These are phyloP conservation scores for Tetraselmis chui DNA, from an alignment of 139 green algal genomes.

Conservation along the genomic window DNA sequence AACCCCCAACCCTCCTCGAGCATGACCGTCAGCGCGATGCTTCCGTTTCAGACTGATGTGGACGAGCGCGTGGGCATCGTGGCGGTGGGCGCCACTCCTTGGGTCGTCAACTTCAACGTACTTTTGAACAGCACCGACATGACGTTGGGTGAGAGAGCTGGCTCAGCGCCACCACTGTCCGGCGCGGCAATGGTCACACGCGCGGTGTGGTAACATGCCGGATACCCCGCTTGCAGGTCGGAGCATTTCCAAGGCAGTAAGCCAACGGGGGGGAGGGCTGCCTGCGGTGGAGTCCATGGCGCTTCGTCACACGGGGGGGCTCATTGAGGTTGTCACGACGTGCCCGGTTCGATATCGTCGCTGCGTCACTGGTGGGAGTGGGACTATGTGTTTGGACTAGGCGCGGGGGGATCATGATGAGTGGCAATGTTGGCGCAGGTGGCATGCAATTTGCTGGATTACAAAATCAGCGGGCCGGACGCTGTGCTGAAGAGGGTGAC, in stretches of 20 bases:
- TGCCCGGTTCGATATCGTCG: too few relatives aligned
- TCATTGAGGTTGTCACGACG: neutral
- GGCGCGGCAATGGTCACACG: too few relatives aligned
- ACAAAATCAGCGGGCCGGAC: neutral
- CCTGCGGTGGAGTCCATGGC: constrained; percentile 63
- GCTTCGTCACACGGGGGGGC: constrained; percentile 39
- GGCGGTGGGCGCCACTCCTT: constrained; percentile 53
- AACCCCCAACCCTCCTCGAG: too few relatives aligned
- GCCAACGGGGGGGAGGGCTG: constrained; percentile 58
- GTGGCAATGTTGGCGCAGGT: constrained; percentile 45
- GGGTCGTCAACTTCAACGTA: constrained; percentile 81
- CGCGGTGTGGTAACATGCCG: too few relatives aligned
- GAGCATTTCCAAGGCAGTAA: constrained; percentile 46
- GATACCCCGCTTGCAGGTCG: constrained; percentile 14
- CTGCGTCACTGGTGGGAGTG: too few relatives aligned
- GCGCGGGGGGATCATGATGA: too few relatives aligned
- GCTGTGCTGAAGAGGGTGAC: constrained; percentile 15
- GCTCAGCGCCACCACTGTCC: too few relatives aligned
- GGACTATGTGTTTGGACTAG: too few relatives aligned
- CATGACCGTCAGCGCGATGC: too few relatives aligned
- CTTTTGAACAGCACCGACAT: constrained; percentile 24
- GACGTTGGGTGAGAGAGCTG: neutral
- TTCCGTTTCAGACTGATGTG: neutral
- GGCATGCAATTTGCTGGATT: constrained; percentile 72
- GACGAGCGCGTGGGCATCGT: constrained; percentile 31